Percentiles rank a stretch among this genome's conserved stretches.
phyloP scores from a whole-genome alignment of 2,329 filamentous ascomycete species.

The Nemania diffusa region DNA sequence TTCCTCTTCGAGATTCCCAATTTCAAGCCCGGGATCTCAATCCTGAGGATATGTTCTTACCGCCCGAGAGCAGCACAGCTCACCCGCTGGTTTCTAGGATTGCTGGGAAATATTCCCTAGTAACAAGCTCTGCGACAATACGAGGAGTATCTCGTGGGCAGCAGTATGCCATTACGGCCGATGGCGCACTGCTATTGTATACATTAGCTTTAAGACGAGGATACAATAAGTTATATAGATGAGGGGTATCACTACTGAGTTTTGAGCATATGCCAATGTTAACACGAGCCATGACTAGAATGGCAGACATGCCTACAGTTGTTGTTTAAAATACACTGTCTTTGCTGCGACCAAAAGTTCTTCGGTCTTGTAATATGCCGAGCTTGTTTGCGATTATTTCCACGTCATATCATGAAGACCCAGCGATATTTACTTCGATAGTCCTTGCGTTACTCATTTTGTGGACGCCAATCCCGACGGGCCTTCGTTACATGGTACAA shows the following conservation, averaged over 20 bases:
- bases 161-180: constrained; percentile 19
- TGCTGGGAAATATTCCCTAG: constrained; percentile 2
- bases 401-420: not conserved
- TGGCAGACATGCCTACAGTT: too few species aligned
- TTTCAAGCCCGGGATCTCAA: constrained; percentile 19
- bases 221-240: too few species aligned
- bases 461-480: not conserved
- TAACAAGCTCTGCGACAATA: constrained; percentile 6
- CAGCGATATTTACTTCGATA: not conserved
- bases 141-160: constrained; percentile 17
- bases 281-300: too few species aligned
- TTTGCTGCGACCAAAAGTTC: too few species aligned
- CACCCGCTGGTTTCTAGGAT: constrained; percentile 34
- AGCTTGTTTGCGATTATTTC: not conserved
- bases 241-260: too few species aligned
- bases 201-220: too few species aligned
- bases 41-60: constrained; percentile 33
- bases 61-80: constrained; percentile 7
- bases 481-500: not conserved
- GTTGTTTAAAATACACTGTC: too few species aligned
- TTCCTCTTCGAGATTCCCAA: constrained; percentile 24
- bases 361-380: too few species aligned
- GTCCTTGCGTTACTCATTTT: not conserved
- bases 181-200: constrained; percentile 15
- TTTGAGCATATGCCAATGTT: too few species aligned